These are phyloP conservation scores for Psidium friedrichsthalianum DNA, from an alignment of 345 rosid genomes.

Conservation along the genomic window DNA sequence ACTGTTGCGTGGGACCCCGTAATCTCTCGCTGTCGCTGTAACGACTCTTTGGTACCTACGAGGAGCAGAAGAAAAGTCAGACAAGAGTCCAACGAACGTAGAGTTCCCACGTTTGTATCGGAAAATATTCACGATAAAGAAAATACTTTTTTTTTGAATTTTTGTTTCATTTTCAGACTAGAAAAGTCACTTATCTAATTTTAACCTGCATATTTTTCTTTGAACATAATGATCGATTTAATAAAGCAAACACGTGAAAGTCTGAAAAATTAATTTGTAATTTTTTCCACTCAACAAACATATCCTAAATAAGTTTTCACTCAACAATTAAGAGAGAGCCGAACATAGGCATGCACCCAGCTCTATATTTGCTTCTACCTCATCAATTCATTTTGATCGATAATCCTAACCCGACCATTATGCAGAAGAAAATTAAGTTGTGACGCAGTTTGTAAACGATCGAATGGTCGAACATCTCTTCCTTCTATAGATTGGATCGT, in stretches of 20 bases:
- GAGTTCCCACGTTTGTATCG: not conserved
- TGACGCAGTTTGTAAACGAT: accelerated
- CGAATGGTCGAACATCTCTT: not conserved
- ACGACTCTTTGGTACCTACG: not conserved
- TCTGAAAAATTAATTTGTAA: not conserved
- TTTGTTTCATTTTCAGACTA: not conserved
- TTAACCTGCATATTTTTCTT: not conserved
- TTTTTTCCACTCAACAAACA: not conserved
- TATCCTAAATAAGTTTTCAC: not conserved
- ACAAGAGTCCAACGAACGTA: not conserved
- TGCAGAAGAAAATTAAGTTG: not conserved
- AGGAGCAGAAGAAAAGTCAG: not conserved
- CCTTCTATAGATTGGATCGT: not conserved
- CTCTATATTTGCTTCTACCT: not conserved
- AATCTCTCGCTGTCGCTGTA: not conserved
- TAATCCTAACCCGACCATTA: not conserved
- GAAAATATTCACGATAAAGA: no score
- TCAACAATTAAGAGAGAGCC: not conserved
- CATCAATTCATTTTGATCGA: not conserved
- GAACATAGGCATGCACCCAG: accelerated
- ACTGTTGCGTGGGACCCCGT: not conserved
- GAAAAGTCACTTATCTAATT: not conserved
- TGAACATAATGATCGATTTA: not conserved
- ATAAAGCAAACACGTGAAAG: not conserved
- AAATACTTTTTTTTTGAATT: no score